Percentiles rank a stretch among this genome's conserved stretches.
Conservation (phyloP, 78 protist species). For the Planoprotostelium fungivorum region DNA sequence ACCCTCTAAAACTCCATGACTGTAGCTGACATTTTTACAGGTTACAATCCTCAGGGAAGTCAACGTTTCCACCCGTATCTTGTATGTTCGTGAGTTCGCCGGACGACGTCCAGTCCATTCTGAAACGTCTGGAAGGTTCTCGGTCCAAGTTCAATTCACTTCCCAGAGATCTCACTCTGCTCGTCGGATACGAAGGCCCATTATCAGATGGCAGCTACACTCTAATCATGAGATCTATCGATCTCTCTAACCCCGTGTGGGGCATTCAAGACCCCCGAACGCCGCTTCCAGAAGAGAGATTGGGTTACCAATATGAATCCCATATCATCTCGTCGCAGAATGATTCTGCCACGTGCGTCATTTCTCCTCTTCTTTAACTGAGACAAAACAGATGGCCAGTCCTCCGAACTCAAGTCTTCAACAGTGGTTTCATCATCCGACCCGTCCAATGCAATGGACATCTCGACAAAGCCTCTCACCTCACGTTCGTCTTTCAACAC, state of each 20-base stretch:
- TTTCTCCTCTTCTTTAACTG: no score
- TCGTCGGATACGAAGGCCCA: not conserved
- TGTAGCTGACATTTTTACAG: not conserved
- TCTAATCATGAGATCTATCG: not conserved
- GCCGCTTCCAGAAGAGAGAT: not conserved
- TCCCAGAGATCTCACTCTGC: not conserved
- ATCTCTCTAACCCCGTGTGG: not conserved
- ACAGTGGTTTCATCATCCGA: not conserved
- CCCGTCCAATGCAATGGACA: not conserved
- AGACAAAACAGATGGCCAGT: no score
- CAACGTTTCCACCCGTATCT: not conserved
- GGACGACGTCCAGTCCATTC: not conserved
- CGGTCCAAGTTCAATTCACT: not conserved
- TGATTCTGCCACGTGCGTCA: not conserved
- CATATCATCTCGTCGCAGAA: not conserved
- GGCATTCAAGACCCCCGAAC: not conserved
- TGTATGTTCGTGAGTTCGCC: not conserved
- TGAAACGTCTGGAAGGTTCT: not conserved
- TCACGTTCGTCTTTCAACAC: not conserved
- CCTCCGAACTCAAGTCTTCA: not conserved
- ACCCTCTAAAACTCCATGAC: not conserved
- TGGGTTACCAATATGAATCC: not conserved
- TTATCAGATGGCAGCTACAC: not conserved
- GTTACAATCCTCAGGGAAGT: not conserved
- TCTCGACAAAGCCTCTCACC: not conserved